Percentiles rank a stretch among this genome's conserved stretches.
Evolutionary conservation across 2,329 filamentous ascomycete species (phyloP).

Genomic region (Cladosporium halotolerans): DNA sequence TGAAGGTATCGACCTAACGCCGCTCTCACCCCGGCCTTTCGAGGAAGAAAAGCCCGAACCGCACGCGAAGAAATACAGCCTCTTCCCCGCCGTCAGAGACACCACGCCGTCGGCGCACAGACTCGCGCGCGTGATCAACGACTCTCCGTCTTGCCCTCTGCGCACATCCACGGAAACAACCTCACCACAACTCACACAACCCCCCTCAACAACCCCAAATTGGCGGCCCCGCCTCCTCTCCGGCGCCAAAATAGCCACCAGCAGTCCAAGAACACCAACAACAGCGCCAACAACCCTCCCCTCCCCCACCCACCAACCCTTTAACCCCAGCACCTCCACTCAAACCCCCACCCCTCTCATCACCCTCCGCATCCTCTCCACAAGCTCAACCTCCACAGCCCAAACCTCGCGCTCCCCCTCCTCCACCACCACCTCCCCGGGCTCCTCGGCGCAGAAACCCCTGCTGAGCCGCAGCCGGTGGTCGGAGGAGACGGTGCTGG

Average conservation of each 20-base stretch:
- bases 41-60: conserved; percentile 1
- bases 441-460: conserved; percentile 1
- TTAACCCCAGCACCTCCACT: conserved; percentile 23
- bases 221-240: conserved; percentile 1
- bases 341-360: conserved; percentile 13
- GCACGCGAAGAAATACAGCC: conserved; percentile 20
- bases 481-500: conserved; percentile 22
- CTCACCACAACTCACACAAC: background rate
- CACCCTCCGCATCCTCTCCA: conserved; percentile 22
- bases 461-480: conserved; percentile 15
- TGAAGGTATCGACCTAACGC: conserved; percentile 11
- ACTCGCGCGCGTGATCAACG: conserved; percentile 2
- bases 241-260: background rate
- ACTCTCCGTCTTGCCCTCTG: background rate
- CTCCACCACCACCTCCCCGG: conserved; percentile 3
- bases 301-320: conserved; percentile 20
- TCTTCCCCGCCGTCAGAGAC: conserved; percentile 24
- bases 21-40: conserved; percentile 15
- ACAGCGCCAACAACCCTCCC: conserved; percentile 14
- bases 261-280: background rate
- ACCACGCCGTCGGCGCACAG: conserved; percentile 14
- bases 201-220: background rate
- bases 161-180: background rate
- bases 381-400: conserved; percentile 13
- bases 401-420: conserved; percentile 1